Evolutionary conservation across 2,329 filamentous ascomycete genomes (phyloP), one percentile per base, ranked within the genome.

Genomic region (Cordyceps tenuipes): DNA sequence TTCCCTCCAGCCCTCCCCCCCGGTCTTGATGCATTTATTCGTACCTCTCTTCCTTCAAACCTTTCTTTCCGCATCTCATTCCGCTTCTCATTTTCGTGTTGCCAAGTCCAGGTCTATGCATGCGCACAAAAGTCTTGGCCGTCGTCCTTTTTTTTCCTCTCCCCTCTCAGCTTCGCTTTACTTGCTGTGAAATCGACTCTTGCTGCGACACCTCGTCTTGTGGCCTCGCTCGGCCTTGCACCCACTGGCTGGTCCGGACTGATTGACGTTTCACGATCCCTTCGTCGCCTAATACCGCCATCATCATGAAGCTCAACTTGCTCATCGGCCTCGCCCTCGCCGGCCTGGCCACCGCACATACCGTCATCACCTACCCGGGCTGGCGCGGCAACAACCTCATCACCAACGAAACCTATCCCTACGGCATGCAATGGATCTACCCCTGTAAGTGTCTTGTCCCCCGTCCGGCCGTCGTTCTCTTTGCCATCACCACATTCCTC

Each of bases 361-460:
- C 82, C n/a, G 82, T 96, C 69, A 87, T 96, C 72, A 86, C 87
- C 63, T 95, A 95, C 70, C 91, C 91, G 0, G 89, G 89, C 66
- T 93, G 88, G 86, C 78, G 91, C 81, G 91, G 91, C 64, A 87
- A 96, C 77, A 95, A 91, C 71, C 82, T 96, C 63, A 82, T 88
- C 69, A 88, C 87, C 48, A 95, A 91, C 71, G 84, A 83, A 2
- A 85, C 82, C 0, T 94, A 84, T 66, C 91, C 91, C 1, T 96
- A 89, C 66, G 92, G 91, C 75, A 93, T 94, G 89, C 89, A 96
- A 77, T 97, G 91, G 91, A 85, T 87, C 72, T 96, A 96, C 78
- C 91, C 92, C 73, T 97, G 91, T 96, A 79, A 76, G 90, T 78
- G 19, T 78, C 19, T 12, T 17, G 23, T 44, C 36, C 39, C 46